Conservation (phyloP, 345 rosid species). For the Eucalyptus paniculata region DNA sequence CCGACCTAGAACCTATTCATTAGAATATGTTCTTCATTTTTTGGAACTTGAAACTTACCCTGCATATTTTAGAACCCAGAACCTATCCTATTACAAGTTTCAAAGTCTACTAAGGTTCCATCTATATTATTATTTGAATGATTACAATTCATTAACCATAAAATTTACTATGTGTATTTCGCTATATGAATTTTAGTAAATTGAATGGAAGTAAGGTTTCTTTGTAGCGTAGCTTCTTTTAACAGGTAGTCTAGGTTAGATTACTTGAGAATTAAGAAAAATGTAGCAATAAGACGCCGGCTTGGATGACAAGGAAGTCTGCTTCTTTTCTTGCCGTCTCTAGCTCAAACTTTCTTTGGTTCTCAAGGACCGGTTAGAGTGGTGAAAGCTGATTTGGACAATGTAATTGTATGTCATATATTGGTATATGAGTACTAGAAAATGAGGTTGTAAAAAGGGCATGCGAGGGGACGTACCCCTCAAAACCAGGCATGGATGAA, state of each 20-base stretch:
- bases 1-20: no score
- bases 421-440: background rate
- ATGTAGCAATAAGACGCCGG: background rate
- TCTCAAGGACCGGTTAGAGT: background rate
- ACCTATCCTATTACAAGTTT: no score
- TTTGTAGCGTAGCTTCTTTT: background rate
- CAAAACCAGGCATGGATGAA: background rate
- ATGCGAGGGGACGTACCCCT: background rate
- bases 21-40: no score
- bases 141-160: no score
- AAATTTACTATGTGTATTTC: background rate
- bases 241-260: background rate
- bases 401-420: background rate
- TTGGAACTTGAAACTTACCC: rapidly evolving
- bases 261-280: background rate
- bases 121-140: no score
- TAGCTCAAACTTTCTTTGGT: background rate
- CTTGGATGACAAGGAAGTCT: background rate
- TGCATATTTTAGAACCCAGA: rapidly evolving
- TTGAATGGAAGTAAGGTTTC: background rate
- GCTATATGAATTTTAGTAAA: background rate
- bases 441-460: background rate
- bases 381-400: background rate
- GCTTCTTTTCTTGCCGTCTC: background rate
- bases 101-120: no score